These are phyloP conservation scores for Aspergillus pseudoviridinutans DNA, from an alignment of 2,329 filamentous ascomycete species.

Conservation along the genomic window DNA sequence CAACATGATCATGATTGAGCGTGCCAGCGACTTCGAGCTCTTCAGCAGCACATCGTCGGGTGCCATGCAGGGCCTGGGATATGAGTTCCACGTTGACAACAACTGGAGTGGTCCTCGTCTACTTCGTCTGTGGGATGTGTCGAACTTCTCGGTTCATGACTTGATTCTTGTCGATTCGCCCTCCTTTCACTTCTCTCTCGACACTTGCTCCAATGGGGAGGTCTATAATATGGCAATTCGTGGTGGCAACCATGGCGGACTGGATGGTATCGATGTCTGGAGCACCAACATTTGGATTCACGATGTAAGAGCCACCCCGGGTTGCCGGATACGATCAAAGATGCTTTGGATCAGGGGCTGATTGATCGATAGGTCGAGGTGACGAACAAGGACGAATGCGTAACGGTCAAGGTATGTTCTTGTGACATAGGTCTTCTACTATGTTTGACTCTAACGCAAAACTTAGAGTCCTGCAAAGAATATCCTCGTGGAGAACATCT, in stretches of 20 bases:
- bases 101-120: slow-evolving; percentile 42
- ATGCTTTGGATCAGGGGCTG: background rate
- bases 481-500: slow-evolving; percentile 57
- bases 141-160: slow-evolving; percentile 49
- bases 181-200: slow-evolving; percentile 49
- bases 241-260: slow-evolving; percentile 49
- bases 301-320: slow-evolving; percentile 34
- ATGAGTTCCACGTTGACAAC: slow-evolving; percentile 44
- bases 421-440: background rate
- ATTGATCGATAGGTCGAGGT: slow-evolving; percentile 44
- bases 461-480: slow-evolving; percentile 45
- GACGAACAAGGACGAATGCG: slow-evolving; percentile 61
- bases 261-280: slow-evolving; percentile 57
- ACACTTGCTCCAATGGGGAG: slow-evolving; percentile 51
- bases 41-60: slow-evolving; percentile 51
- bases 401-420: slow-evolving; percentile 49
- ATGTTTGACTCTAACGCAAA: background rate
- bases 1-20: slow-evolving; percentile 53
- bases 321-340: background rate
- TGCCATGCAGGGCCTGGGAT: slow-evolving; percentile 52
- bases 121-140: slow-evolving; percentile 44
- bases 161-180: slow-evolving; percentile 48
- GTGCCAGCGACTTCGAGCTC: slow-evolving; percentile 51
- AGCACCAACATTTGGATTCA: slow-evolving; percentile 56
- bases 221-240: slow-evolving; percentile 55